A percentile compares a stretch with the other conserved stretches of the same genome.
These are phyloP conservation scores for Acanthamoeba quina DNA, from an alignment of 208 protist species.

Conservation along the genomic window DNA sequence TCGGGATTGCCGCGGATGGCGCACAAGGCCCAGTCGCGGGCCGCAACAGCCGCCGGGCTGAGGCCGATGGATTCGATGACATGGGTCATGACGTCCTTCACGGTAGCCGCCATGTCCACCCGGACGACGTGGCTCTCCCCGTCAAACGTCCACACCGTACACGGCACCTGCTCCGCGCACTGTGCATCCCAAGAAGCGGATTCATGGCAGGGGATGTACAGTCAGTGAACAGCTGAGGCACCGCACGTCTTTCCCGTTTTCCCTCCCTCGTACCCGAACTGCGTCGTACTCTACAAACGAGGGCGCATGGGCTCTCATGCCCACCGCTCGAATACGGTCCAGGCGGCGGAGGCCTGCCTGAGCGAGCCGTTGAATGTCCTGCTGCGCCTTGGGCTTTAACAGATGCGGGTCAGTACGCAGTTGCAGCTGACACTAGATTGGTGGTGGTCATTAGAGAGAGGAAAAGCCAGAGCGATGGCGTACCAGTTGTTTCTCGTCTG, in stretches of 20 bases:
- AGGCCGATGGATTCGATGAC: neutral
- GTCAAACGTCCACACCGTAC: conserved; percentile 3
- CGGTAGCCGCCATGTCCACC: conserved; percentile 24
- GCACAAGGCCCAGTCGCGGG: neutral
- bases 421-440: neutral
- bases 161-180: neutral
- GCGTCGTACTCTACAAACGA: neutral
- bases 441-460: too few relatives aligned
- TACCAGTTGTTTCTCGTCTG: neutral
- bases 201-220: neutral
- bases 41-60: neutral
- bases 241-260: neutral
- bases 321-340: conserved; percentile 15
- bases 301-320: neutral
- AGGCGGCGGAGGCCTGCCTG: neutral
- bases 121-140: neutral
- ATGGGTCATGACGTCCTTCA: neutral
- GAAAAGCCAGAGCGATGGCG: neutral
- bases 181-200: neutral
- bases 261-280: conserved; percentile 10
- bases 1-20: neutral
- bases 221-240: neutral
- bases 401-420: neutral
- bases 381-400: neutral
- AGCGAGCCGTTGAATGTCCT: neutral